Conservation (phyloP, 2,329 filamentous ascomycete species). For the Penicillium brasilianum region DNA sequence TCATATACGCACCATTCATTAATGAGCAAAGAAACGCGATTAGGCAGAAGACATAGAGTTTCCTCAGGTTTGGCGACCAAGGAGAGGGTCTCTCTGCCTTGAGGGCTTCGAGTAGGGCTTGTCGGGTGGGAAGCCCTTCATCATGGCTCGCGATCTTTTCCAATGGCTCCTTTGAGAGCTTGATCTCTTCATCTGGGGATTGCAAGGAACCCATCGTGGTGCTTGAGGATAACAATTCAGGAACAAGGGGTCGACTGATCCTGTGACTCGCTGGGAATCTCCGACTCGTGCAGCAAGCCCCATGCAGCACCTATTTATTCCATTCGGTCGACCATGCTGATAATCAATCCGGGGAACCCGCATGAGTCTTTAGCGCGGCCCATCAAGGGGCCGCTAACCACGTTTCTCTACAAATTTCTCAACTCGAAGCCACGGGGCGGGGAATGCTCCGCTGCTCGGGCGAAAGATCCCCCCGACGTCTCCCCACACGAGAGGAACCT, state of each 20-base stretch:
- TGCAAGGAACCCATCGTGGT: slow-evolving; percentile 1
- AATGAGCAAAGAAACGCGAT: slow-evolving; percentile 18
- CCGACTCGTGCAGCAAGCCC: background rate
- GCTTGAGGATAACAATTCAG: background rate
- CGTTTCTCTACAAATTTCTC: too few species aligned
- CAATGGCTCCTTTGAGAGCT: background rate
- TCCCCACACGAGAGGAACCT: background rate
- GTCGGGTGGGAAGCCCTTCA: slow-evolving; percentile 12
- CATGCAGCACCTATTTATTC: slow-evolving; percentile 7
- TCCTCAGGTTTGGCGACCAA: slow-evolving; percentile 17
- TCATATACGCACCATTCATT: slow-evolving; percentile 14
- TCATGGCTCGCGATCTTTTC: slow-evolving; percentile 11
- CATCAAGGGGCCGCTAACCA: too few species aligned
- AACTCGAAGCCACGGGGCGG: background rate
- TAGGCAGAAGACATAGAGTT: slow-evolving; percentile 12
- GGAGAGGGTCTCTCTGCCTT: slow-evolving; percentile 12
- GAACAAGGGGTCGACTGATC: background rate
- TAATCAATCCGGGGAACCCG: background rate
- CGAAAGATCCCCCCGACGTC: slow-evolving; percentile 8
- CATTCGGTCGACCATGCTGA: background rate
- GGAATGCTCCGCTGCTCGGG: slow-evolving; percentile 13
- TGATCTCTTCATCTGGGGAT: background rate
- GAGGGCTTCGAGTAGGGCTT: slow-evolving; percentile 14
- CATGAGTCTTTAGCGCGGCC: background rate
- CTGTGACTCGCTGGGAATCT: background rate